These are phyloP conservation scores for Suhomyces vadensis DNA, from an alignment of 805 yeast species.

Conservation along the genomic window DNA sequence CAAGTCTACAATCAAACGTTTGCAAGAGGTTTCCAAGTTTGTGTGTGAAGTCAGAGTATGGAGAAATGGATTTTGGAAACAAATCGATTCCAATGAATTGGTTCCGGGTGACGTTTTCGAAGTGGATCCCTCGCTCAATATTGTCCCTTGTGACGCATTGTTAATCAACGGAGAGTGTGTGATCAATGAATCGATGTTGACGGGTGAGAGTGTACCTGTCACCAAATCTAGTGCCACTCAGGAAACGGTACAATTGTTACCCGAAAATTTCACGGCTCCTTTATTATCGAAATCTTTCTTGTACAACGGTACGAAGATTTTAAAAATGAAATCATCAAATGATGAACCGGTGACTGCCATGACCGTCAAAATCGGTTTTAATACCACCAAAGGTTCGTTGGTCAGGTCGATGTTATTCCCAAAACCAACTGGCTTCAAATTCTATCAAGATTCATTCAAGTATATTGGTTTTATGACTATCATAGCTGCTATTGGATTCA, in stretches of 20 bases:
- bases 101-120: slow-evolving; percentile 98
- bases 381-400: slow-evolving; percentile 92
- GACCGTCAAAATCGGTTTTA: slow-evolving; percentile 87
- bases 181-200: slow-evolving; percentile 95
- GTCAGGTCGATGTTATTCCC: slow-evolving; percentile 97
- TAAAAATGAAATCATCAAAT: slow-evolving; percentile 73
- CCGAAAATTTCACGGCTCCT: slow-evolving; percentile 63
- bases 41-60: slow-evolving; percentile 84
- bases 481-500: slow-evolving; percentile 82
- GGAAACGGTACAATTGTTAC: slow-evolving; percentile 58
- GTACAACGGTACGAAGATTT: slow-evolving; percentile 86
- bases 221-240: slow-evolving; percentile 69
- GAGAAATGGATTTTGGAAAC: slow-evolving; percentile 93
- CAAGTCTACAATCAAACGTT: slow-evolving; percentile 64
- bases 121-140: slow-evolving; percentile 73
- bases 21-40: slow-evolving; percentile 71
- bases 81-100: slow-evolving; percentile 68
- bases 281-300: slow-evolving; percentile 72
- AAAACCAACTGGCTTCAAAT: slow-evolving; percentile 88
- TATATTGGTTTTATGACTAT: slow-evolving; percentile 93
- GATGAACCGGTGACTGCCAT: slow-evolving; percentile 83
- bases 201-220: slow-evolving; percentile 98
- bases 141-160: slow-evolving; percentile 87
- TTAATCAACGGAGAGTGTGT: slow-evolving; percentile 90
- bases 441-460: slow-evolving; percentile 91